Evolutionary conservation across 2,329 filamentous ascomycete genomes (phyloP).

Genomic region (Claviceps africana): DNA sequence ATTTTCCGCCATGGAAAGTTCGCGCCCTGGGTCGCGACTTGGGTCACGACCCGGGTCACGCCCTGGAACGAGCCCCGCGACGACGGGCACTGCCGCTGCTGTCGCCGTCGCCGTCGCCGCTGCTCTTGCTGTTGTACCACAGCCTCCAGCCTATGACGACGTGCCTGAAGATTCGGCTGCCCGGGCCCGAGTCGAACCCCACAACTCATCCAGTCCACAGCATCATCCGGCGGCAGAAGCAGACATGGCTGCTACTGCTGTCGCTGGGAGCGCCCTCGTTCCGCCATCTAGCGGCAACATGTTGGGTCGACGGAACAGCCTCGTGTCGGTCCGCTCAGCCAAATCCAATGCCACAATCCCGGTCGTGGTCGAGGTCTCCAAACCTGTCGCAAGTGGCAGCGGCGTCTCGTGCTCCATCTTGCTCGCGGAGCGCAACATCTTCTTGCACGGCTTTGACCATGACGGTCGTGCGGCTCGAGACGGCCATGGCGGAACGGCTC

Average conservation of each 20-base stretch:
- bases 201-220: conserved; percentile 2
- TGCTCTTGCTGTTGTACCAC: conserved; percentile 6
- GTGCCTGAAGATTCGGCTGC: conserved; percentile 11
- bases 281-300: conserved; percentile 13
- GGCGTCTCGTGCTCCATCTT: conserved; percentile 61
- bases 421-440: conserved; percentile 67
- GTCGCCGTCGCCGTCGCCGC: not conserved
- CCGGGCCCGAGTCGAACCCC: not conserved
- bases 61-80: not conserved
- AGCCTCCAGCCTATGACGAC: conserved; percentile 19
- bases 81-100: not conserved
- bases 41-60: too few species aligned
- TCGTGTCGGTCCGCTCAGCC: conserved; percentile 35
- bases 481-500: conserved; percentile 65
- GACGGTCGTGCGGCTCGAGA: conserved; percentile 39
- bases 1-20: too few species aligned
- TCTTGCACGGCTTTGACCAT: conserved; percentile 66
- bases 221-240: conserved; percentile 1
- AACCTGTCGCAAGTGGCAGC: conserved; percentile 66
- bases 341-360: conserved; percentile 39
- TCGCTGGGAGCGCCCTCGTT: conserved; percentile 9
- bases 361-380: conserved; percentile 41
- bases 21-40: too few species aligned
- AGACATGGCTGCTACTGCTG: conserved; percentile 13
- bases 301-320: conserved; percentile 29